These are phyloP conservation scores for Pichia kudriavzevii DNA, from an alignment of 1,139 yeast genomes.

Conservation along the genomic window DNA sequence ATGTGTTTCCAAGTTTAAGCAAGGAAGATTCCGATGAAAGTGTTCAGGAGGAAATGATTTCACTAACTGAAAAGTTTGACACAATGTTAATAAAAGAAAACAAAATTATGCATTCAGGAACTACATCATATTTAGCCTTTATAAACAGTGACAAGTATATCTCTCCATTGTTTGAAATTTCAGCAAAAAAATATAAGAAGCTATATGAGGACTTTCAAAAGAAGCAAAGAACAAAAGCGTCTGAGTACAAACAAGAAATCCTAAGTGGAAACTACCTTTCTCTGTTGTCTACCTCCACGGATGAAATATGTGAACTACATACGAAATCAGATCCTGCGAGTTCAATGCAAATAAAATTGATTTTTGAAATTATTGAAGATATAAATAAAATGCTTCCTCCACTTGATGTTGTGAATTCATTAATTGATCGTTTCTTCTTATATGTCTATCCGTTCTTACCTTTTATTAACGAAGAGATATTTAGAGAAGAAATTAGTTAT, in stretches of 20 bases:
- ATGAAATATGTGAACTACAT: no score
- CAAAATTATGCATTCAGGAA: conserved; percentile 35
- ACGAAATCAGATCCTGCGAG: conserved; percentile 1
- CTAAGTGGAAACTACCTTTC: no score
- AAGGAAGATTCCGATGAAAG: conserved; percentile 5
- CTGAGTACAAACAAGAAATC: conserved; percentile 16
- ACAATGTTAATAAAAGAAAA: conserved; percentile 35
- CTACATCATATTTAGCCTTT: conserved; percentile 34
- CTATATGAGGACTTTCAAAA: conserved; percentile 19
- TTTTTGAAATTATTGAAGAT: conserved; percentile 17
- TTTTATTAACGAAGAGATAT: conserved; percentile 30
- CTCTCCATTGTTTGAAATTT: conserved; percentile 25
- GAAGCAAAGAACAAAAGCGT: conserved; percentile 16
- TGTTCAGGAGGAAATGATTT: conserved; percentile 30
- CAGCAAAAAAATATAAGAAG: conserved; percentile 23
- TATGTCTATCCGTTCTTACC: conserved; percentile 33
- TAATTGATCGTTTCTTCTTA: conserved; percentile 33
- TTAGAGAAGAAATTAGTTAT: conserved; percentile 29
- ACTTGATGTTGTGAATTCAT: conserved; percentile 24
- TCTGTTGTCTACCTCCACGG: no score
- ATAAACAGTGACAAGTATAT: conserved; percentile 31
- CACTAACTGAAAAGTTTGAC: conserved; percentile 33
- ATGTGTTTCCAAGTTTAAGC: conserved; percentile 11
- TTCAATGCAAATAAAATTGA: conserved; percentile 9
- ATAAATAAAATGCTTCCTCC: conserved; percentile 35